Percentiles rank a stretch among this genome's conserved stretches.
Conservation (phyloP, 805 yeast species). For the Kodamaea fukazawae region DNA sequence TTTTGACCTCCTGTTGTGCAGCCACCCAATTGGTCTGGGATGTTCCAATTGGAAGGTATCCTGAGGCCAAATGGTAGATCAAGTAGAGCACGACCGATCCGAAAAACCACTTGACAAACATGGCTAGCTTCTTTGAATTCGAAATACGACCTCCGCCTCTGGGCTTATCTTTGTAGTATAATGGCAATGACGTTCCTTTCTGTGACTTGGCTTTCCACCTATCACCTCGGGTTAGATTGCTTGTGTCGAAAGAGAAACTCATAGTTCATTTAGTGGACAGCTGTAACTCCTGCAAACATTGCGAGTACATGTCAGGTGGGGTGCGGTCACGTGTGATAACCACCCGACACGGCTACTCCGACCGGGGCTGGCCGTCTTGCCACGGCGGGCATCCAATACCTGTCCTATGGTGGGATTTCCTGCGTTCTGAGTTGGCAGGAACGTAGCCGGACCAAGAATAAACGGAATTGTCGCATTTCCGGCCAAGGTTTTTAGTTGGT, state of each 20-base stretch:
- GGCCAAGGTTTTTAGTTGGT: too few relatives aligned
- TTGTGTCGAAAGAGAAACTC: constrained; percentile 12
- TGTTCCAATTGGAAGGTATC: constrained; percentile 1
- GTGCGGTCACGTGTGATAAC: too few relatives aligned
- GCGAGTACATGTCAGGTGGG: too few relatives aligned
- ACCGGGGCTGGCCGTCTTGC: too few relatives aligned
- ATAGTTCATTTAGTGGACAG: constrained; percentile 2
- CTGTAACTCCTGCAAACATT: too few relatives aligned
- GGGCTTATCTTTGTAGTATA: constrained; percentile 37
- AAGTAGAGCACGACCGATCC: constrained; percentile 41
- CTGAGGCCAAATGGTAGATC: constrained; percentile 25
- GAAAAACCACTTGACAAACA: constrained; percentile 45
- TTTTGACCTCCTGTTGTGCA: constrained; percentile 56
- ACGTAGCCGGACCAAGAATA: too few relatives aligned
- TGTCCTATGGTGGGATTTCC: too few relatives aligned
- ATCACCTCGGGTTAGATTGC: constrained; percentile 12
- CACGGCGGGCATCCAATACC: too few relatives aligned
- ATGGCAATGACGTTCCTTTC: constrained; percentile 20
- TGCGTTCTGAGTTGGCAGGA: too few relatives aligned
- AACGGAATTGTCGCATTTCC: too few relatives aligned
- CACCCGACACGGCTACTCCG: too few relatives aligned
- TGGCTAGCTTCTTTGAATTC: constrained; percentile 17
- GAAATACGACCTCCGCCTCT: constrained; percentile 4
- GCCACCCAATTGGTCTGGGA: constrained; percentile 38
- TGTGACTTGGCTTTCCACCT: constrained; percentile 20